Conservation (phyloP, 192 early-diverging fungal species). For the Gamsiella multidivaricata region DNA sequence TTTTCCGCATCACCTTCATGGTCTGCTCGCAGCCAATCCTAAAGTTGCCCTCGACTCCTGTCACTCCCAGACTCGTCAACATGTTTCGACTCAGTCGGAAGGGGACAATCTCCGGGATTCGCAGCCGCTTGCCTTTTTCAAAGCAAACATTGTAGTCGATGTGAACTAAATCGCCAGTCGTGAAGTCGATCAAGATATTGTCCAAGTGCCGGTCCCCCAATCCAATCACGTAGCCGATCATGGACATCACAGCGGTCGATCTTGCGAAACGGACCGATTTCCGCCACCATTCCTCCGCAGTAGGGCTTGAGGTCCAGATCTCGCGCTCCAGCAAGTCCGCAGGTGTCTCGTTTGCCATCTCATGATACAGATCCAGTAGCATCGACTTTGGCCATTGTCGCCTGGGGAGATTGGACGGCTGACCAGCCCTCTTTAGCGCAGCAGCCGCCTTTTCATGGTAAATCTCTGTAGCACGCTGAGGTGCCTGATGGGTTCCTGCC, state of each 20-base stretch:
- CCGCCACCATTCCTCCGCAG: constrained; percentile 81
- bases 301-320: constrained; percentile 69
- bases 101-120: constrained; percentile 91
- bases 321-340: constrained; percentile 72
- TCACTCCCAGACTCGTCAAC: constrained; percentile 88
- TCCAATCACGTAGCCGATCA: constrained; percentile 90
- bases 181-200: constrained; percentile 89
- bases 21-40: constrained; percentile 81
- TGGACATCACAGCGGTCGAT: constrained; percentile 87
- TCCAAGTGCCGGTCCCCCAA: constrained; percentile 94
- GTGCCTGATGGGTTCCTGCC: constrained; percentile 25
- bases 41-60: constrained; percentile 85
- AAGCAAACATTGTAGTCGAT: constrained; percentile 98
- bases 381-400: constrained; percentile 76
- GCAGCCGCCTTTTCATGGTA: constrained; percentile 82
- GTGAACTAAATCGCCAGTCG: constrained; percentile 88
- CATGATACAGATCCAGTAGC: constrained; percentile 66
- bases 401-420: constrained; percentile 65
- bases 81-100: constrained; percentile 93
- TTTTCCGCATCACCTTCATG: constrained; percentile 79
- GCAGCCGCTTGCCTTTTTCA: constrained; percentile 89
- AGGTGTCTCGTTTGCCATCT: constrained; percentile 74
- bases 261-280: constrained; percentile 77
- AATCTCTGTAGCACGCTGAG: constrained; percentile 68
- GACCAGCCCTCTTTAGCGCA: constrained; percentile 65